Conservation (phyloP, 2,329 filamentous ascomycete genomes). For the Juglanconis sp. region DNA sequence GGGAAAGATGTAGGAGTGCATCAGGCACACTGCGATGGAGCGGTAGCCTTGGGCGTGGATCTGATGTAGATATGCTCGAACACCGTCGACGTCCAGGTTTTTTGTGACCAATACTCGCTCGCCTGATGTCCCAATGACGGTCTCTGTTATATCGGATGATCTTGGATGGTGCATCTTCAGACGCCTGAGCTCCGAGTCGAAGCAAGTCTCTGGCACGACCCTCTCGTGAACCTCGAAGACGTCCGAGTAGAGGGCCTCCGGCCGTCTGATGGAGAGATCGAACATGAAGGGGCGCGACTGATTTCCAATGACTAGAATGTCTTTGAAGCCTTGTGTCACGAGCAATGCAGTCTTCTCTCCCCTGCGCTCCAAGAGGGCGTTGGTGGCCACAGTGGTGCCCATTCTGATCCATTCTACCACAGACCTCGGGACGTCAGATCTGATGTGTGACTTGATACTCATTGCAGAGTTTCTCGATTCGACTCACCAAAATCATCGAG, state of each 20-base stretch:
- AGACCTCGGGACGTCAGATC: not conserved
- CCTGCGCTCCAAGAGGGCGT: slow-evolving; percentile 63
- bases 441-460: not conserved
- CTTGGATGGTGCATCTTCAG: not conserved
- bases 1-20: slow-evolving; percentile 31
- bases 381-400: slow-evolving; percentile 68
- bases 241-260: slow-evolving; percentile 60
- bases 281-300: slow-evolving; percentile 65
- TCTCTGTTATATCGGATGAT: not conserved
- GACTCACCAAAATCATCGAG: not conserved
- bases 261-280: slow-evolving; percentile 61
- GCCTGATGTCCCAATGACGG: slow-evolving; percentile 23
- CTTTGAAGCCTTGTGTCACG: slow-evolving; percentile 64
- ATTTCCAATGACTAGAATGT: slow-evolving; percentile 65
- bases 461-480: not conserved
- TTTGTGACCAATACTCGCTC: slow-evolving; percentile 27
- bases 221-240: slow-evolving; percentile 47
- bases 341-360: slow-evolving; percentile 64
- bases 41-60: slow-evolving; percentile 32
- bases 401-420: slow-evolving; percentile 41
- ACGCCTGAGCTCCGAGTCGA: slow-evolving; percentile 3
- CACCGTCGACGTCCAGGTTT: slow-evolving; percentile 19
- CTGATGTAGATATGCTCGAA: slow-evolving; percentile 32
- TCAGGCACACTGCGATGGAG: slow-evolving; percentile 32
- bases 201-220: not conserved